Conservation (phyloP, 345 rosid genomes). For the Moricandia moricandioides region DNA sequence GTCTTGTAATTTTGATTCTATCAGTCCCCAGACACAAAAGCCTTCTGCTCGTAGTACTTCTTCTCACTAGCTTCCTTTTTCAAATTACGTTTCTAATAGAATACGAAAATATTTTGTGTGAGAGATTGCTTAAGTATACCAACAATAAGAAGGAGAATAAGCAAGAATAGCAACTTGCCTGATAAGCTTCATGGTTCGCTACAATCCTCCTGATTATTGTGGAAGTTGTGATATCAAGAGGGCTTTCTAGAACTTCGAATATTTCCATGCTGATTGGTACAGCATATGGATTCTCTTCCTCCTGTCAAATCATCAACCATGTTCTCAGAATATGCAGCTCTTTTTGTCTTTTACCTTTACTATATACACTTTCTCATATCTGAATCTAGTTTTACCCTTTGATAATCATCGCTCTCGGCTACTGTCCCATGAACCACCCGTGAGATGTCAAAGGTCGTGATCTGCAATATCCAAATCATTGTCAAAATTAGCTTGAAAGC, state of each 20-base stretch:
- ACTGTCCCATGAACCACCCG: conserved; percentile 86
- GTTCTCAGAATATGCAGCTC: background rate
- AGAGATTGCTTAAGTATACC: background rate
- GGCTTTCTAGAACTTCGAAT: conserved; percentile 69
- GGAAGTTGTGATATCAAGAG: conserved; percentile 66
- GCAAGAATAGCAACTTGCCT: conserved; percentile 40
- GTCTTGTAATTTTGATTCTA: background rate
- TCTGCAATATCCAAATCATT: conserved; percentile 38
- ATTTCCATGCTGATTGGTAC: conserved; percentile 78
- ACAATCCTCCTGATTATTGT: conserved; percentile 78
- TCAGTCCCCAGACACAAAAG: conserved; percentile 53
- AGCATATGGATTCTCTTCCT: conserved; percentile 62
- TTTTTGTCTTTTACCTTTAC: background rate
- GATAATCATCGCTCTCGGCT: conserved; percentile 56
- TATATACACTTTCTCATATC: background rate
- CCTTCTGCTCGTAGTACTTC: conserved; percentile 64
- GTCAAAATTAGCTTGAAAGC: background rate
- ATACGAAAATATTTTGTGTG: background rate
- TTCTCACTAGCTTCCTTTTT: conserved; percentile 63
- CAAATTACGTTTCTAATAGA: conserved; percentile 58
- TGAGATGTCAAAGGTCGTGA: conserved; percentile 75
- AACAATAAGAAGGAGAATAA: background rate
- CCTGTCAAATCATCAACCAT: conserved; percentile 41
- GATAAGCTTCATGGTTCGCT: conserved; percentile 77
- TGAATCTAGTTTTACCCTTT: conserved; percentile 22